Base-by-base conservation (phyloP, 441 rosid genomes). In the Manihot esculenta region DNA sequence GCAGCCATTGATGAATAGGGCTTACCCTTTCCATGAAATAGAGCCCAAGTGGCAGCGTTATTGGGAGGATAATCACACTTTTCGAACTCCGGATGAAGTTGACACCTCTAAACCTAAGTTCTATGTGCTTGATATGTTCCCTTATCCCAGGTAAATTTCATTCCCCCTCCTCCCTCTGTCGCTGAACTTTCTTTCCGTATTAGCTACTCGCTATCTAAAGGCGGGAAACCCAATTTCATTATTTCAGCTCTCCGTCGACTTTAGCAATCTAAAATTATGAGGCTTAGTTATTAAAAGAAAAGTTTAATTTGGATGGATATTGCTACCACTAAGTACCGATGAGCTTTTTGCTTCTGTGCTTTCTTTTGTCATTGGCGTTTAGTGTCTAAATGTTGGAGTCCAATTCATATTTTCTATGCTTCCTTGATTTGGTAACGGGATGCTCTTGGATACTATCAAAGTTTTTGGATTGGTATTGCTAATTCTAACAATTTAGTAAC, bases 71-170 rank as follows among this genome's bases (percentile, higher is more conserved):
- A 87, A 89, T 73, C 81, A 76, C 21, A 92, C 93, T 72, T 94
- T 94, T 64, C 83, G 89, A 67, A 94, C 98, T 73, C 93, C 98
- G 0, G 96, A 89, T 68, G 94, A 90, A 68, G 78, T 92, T 42
- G 98, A 92, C 69, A 82, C 88, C 50, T 82, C 93, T 44, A 92
- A 79, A 78, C 98, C 99, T 13, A 94, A 94, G 77, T 94, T 87
- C 81, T 94, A 92, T 80, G 99, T 94, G 30, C 98, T 94, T 70
- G 99, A 94, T 86, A 92, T 92, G 98, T 94, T 94, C 87, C 99
- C 42, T 7, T 38, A 38, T 38, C 42, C 42, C 42, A 38, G 42
- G 42, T 38, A 5, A 5, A 38, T 38, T 38, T 38, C 42, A 38
- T 38, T 38, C 7, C 7, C 42, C 42, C n/a, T n/a, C 42, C 42